Conservation (phyloP, 192 early-diverging fungal species). For the Backusella circina region DNA sequence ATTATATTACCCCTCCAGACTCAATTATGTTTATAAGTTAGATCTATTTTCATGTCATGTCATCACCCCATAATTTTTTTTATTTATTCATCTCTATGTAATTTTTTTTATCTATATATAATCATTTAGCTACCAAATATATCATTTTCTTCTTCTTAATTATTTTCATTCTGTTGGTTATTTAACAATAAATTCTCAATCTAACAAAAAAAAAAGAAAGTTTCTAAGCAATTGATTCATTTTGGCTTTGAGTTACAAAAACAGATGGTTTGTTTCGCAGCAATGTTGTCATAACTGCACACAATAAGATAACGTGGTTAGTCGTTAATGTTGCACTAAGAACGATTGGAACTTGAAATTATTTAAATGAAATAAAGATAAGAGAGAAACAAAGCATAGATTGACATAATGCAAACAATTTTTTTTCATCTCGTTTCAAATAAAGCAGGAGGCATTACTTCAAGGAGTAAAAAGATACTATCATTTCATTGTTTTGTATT, state of each 20-base stretch:
- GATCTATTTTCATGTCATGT: conserved; percentile 5
- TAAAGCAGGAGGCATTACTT: neutral
- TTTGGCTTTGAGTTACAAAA: neutral
- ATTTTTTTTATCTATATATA: neutral
- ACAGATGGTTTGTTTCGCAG: neutral
- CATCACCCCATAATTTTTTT: neutral
- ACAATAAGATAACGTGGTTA: neutral
- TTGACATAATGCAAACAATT: neutral
- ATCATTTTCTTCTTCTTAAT: neutral
- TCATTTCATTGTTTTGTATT: neutral
- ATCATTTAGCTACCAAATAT: conserved; percentile 1
- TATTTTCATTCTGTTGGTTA: neutral
- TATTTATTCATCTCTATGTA: neutral
- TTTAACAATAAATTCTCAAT: neutral
- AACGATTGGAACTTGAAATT: neutral
- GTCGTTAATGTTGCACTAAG: neutral
- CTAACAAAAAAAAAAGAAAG: neutral
- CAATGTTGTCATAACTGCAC: neutral
- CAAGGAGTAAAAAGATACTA: neutral
- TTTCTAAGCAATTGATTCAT: neutral
- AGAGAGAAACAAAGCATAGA: neutral
- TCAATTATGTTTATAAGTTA: conserved; percentile 4
- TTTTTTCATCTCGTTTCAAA: neutral
- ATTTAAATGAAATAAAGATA: neutral
- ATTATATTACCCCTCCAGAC: neutral